These are phyloP conservation scores for Xylaria nigripes DNA, from an alignment of 495 filamentous ascomycete genomes.

Conservation along the genomic window DNA sequence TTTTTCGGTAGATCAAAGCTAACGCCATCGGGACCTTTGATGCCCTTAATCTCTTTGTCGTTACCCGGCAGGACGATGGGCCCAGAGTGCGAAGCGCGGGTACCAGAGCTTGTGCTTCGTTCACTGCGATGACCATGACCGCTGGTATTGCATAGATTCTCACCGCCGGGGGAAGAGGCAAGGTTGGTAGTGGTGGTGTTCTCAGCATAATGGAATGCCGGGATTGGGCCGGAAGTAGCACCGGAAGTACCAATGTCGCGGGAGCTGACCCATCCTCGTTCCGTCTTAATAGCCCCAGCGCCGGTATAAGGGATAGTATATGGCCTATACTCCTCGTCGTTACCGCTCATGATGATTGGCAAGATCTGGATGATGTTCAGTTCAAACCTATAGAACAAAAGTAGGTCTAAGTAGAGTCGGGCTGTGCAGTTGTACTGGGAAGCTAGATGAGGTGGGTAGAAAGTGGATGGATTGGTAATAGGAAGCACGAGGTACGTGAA, in stretches of 20 bases:
- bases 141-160: background rate
- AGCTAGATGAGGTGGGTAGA: too few species aligned
- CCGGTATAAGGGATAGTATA: slow-evolving; percentile 22
- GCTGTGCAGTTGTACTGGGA: background rate
- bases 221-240: slow-evolving; percentile 17
- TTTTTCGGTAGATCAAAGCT: slow-evolving; percentile 5
- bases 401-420: background rate
- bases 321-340: slow-evolving; percentile 9
- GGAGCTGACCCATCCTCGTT: slow-evolving; percentile 10
- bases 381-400: background rate
- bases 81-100: background rate
- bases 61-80: background rate
- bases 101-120: background rate
- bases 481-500: background rate
- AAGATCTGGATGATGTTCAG: background rate
- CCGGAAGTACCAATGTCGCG: slow-evolving; percentile 6
- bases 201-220: slow-evolving; percentile 6
- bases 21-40: slow-evolving; percentile 4
- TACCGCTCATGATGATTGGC: background rate
- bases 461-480: background rate
- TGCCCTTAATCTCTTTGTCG: slow-evolving; percentile 1
- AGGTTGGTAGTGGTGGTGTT: slow-evolving; percentile 1
- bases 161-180: background rate
- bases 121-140: background rate
- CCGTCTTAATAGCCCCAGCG: slow-evolving; percentile 11